Evolutionary conservation across 352 stramenopile genomes (phyloP).

Genomic region (Globisporangium ultimum): DNA sequence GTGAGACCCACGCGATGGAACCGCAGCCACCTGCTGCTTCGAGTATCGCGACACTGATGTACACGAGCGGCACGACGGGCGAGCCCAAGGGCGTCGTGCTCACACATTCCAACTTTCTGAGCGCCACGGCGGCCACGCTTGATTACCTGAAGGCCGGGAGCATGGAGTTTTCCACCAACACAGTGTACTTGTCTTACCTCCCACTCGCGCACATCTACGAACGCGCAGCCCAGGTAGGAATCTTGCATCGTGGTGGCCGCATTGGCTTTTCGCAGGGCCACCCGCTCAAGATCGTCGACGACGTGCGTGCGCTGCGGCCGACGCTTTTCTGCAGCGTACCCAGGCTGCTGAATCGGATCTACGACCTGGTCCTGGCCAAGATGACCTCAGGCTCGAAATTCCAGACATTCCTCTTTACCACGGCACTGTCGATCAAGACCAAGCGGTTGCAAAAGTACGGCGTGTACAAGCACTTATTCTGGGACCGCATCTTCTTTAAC

Average conservation of each 20-base stretch:
- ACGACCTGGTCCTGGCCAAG: constrained; percentile 90
- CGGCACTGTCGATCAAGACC: constrained; percentile 51
- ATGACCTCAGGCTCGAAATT: constrained; percentile 64
- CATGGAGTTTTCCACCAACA: constrained; percentile 32
- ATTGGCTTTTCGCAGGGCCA: constrained; percentile 94
- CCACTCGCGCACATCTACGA: constrained; percentile 97
- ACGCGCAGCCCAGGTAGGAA: constrained; percentile 46
- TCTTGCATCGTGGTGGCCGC: constrained; percentile 71
- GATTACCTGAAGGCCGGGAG: constrained; percentile 35
- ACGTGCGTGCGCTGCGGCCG: constrained; percentile 87
- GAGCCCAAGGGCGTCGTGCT: constrained; percentile 95
- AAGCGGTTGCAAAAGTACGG: constrained; percentile 61
- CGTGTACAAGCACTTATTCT: constrained; percentile 68
- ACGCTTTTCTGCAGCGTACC: constrained; percentile 94
- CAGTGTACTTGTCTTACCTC: constrained; percentile 95
- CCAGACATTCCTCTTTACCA: constrained; percentile 86
- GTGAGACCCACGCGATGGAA: constrained; percentile 23
- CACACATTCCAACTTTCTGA: constrained; percentile 79
- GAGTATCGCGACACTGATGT: constrained; percentile 93
- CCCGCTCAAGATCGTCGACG: constrained; percentile 88
- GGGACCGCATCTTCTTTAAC: constrained; percentile 94
- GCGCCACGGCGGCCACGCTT: constrained; percentile 23
- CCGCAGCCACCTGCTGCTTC: constrained; percentile 29
- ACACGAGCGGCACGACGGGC: constrained; percentile 95
- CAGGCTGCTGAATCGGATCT: constrained; percentile 94